These are phyloP conservation scores for Penicillium sp. DNA, from an alignment of 2,329 filamentous ascomycete genomes.

Conservation along the genomic window DNA sequence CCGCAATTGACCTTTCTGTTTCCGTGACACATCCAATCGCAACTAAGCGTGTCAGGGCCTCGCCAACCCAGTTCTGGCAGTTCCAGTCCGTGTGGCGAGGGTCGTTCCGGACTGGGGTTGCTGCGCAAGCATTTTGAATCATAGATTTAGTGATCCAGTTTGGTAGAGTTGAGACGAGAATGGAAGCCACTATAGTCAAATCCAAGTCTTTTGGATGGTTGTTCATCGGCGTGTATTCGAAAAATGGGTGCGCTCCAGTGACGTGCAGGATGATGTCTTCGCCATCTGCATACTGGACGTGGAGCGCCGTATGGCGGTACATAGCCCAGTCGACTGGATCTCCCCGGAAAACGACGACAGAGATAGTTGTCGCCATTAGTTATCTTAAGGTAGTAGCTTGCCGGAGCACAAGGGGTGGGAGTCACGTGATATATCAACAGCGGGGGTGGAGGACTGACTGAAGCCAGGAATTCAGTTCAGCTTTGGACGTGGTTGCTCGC, in stretches of 20 bases:
- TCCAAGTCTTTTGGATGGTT: slow-evolving; percentile 1
- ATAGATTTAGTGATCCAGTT: slow-evolving; percentile 9
- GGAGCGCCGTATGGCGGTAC: slow-evolving; percentile 33
- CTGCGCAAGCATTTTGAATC: slow-evolving; percentile 19
- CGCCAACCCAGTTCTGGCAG: slow-evolving; percentile 35
- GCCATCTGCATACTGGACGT: slow-evolving; percentile 20
- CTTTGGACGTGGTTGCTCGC: too few relatives aligned
- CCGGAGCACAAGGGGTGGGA: too few relatives aligned
- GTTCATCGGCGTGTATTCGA: slow-evolving; percentile 20
- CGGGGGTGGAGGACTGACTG: background rate
- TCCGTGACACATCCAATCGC: slow-evolving; percentile 20
- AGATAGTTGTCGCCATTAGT: slow-evolving; percentile 23
- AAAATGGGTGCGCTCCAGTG: slow-evolving; percentile 28
- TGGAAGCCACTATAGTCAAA: slow-evolving; percentile 11
- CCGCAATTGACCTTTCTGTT: slow-evolving; percentile 18
- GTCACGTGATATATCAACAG: background rate
- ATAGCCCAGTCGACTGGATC: slow-evolving; percentile 30
- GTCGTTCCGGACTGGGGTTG: slow-evolving; percentile 25
- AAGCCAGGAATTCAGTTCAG: background rate
- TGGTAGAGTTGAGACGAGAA: slow-evolving; percentile 18
- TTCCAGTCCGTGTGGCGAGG: slow-evolving; percentile 30
- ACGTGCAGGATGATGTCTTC: slow-evolving; percentile 25
- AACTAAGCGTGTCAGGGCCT: slow-evolving; percentile 26
- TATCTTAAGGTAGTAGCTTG: too few relatives aligned
- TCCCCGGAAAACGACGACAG: slow-evolving; percentile 28